Base-by-base conservation (phyloP, 768 basidiomycete species). In the Suillus clintonianus region DNA sequence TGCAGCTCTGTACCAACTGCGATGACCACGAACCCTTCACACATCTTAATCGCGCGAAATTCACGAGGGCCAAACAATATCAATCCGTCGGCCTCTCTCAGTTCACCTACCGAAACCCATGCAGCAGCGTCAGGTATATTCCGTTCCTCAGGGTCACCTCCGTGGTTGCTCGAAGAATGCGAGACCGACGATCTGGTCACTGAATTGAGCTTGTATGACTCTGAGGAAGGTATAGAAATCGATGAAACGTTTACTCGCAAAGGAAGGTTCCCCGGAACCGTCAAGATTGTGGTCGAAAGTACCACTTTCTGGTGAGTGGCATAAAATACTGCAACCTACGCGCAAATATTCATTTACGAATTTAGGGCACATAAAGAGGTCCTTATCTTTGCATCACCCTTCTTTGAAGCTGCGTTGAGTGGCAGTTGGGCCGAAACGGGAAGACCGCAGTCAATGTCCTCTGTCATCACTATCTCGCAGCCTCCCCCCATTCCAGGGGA, bases 371-470 rank as follows among this genome's bases (percentile, higher is more conserved):
- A 97, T 78, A 95, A 93, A 74, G 94, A 96, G 72, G 86, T 97
- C 34, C 79, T 97, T 7, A 91, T 89, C 77, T 97, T 95, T 72
- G 91, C 94, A 5, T 95, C 94, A n/a, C 93, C 95, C 0, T 97
- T 97, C 82, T 97, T 97, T 74, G 90, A 95, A 76, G 93, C 92
- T 19, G 89, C 94, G 10, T 80, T 97, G 54, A 92, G 92, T 68
- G 95, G 95, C 9, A 86, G 92, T 70, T 97, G 95, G 95, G 91
- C 91, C 14, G 95, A 97, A 78, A 95, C 90, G 7, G 90, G 89
- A 39, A 83, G 91, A 43, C 91, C 89, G 22, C 85, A 81, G 27
- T 93, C 90, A 62, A 86, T 90, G 82, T 92, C 89, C 30, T 93
- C 92, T 56, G 82, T 93, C 37, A 90, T 94, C 71, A 94, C 93